A percentile compares a stretch with the other conserved stretches of the same genome.
These are phyloP conservation scores for Sugiyamaella boreocaroliniensis DNA, from an alignment of 805 yeast genomes.

Conservation along the genomic window DNA sequence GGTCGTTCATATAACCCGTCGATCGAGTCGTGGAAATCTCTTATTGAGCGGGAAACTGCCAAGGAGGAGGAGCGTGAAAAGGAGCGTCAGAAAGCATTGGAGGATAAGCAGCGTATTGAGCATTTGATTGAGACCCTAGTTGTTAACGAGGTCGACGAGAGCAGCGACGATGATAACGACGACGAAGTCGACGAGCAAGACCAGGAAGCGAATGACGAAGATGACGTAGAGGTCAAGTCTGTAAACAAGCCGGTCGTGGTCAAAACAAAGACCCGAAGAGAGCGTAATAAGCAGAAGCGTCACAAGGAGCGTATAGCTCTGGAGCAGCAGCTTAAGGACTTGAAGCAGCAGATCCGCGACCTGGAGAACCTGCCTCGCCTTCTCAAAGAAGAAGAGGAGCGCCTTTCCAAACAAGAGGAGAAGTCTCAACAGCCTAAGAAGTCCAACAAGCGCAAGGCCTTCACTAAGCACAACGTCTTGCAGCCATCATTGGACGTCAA, in stretches of 20 bases:
- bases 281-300: slow-evolving; percentile 64
- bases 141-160: slow-evolving; percentile 44
- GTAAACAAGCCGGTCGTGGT: slow-evolving; percentile 60
- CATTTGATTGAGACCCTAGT: slow-evolving; percentile 56
- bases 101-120: slow-evolving; percentile 57
- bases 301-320: slow-evolving; percentile 44
- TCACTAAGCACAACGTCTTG: slow-evolving; percentile 41
- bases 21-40: slow-evolving; percentile 68
- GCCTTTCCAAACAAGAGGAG: slow-evolving; percentile 14
- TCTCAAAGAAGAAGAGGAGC: slow-evolving; percentile 17
- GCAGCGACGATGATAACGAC: slow-evolving; percentile 24
- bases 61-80: slow-evolving; percentile 63
- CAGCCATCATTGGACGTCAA: slow-evolving; percentile 61
- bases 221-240: slow-evolving; percentile 40
- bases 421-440: slow-evolving; percentile 8
- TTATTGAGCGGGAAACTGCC: slow-evolving; percentile 60
- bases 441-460: slow-evolving; percentile 30
- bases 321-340: slow-evolving; percentile 48
- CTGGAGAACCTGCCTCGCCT: slow-evolving; percentile 41
- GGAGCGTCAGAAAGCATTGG: slow-evolving; percentile 52
- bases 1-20: slow-evolving; percentile 95
- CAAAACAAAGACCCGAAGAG: slow-evolving; percentile 69
- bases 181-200: slow-evolving; percentile 26
- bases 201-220: slow-evolving; percentile 33
- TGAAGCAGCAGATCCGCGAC: slow-evolving; percentile 57